Evolutionary conservation across 768 basidiomycete species (phyloP).

Genomic region (Panaeolus cyanescens): DNA sequence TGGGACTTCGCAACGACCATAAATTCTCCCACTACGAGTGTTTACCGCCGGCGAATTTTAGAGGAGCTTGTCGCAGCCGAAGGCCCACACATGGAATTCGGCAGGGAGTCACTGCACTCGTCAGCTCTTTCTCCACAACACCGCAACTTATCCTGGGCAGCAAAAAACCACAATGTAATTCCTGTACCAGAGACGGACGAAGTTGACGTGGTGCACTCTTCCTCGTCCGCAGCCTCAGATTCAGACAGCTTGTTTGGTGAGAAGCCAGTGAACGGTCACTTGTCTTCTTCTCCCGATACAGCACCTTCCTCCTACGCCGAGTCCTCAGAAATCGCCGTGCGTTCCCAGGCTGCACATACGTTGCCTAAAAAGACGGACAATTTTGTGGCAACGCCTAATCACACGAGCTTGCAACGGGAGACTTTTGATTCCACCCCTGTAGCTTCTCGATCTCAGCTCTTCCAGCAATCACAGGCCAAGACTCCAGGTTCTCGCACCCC

Average conservation of each 20-base stretch:
- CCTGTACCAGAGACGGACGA: conserved; percentile 38
- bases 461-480: background rate
- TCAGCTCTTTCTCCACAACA: background rate
- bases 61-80: conserved; percentile 27
- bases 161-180: conserved; percentile 25
- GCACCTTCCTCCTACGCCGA: conserved; percentile 11
- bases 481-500: background rate
- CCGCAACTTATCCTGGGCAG: background rate
- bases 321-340: conserved; percentile 4
- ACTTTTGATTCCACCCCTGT: background rate
- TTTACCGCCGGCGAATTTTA: conserved; percentile 22
- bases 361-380: background rate
- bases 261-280: conserved; percentile 10
- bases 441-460: background rate
- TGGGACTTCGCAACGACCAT: conserved; percentile 75
- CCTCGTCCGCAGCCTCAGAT: conserved; percentile 19
- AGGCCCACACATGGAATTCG: conserved; percentile 17
- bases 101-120: background rate
- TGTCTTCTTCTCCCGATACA: conserved; percentile 13
- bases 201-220: conserved; percentile 12
- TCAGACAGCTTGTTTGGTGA: conserved; percentile 18
- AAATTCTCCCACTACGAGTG: conserved; percentile 35
- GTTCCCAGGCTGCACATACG: background rate
- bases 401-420: background rate
- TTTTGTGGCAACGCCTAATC: background rate